Base-by-base conservation (phyloP, 768 basidiomycete genomes). In the Tephrocybe sp. region DNA sequence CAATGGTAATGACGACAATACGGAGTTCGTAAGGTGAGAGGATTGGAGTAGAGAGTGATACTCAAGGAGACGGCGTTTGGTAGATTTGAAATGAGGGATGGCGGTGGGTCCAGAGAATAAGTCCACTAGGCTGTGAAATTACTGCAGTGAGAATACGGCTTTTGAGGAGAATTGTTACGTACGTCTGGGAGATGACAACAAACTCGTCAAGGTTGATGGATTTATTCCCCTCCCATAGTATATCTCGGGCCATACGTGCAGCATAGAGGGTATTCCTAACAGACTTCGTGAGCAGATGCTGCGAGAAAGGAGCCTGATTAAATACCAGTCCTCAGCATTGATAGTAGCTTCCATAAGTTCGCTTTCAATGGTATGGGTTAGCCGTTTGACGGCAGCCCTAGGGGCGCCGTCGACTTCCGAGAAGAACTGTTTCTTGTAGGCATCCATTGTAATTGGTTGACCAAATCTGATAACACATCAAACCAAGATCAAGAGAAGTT, bases 291-390 rank as follows among this genome's bases (percentile, higher is more conserved):
- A 47, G 43, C 49, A 16, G 38, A 39, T 8, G 39, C 27, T 22
- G 11, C 8, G 6, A 22, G 18, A 22, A 25, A 36, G 9, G 58
- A 3, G 75, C 78, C 12, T n/a, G 49, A 22, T 5, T 43, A 16
- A 18, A 12, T 75, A 93, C 95, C 97, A 99, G 66, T 98, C 92
- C 26, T 90, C 86, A 11, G 93, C 90, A 63, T 99, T 98, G 51
- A 98, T 80, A 6, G 90, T 97, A 30, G 86, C 71, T 65, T 82
- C 80, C 19, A 85, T 65, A 53, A 99, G 71, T 61, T 84, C 82
- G 9, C 64, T 64, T 67, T 92, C 86, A 47, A 98, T 84, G 21
- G 73, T 68, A 48, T 78, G 80, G 22, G 95, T 95, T 49, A 99
- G 73, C 51, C 82, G 77, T 73, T 98, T 98, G 56, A 92, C 95